Evolutionary conservation across 2,329 filamentous ascomycete species (phyloP), one percentile per base, ranked within the genome.

Genomic region (Chaetothyriales sp.): DNA sequence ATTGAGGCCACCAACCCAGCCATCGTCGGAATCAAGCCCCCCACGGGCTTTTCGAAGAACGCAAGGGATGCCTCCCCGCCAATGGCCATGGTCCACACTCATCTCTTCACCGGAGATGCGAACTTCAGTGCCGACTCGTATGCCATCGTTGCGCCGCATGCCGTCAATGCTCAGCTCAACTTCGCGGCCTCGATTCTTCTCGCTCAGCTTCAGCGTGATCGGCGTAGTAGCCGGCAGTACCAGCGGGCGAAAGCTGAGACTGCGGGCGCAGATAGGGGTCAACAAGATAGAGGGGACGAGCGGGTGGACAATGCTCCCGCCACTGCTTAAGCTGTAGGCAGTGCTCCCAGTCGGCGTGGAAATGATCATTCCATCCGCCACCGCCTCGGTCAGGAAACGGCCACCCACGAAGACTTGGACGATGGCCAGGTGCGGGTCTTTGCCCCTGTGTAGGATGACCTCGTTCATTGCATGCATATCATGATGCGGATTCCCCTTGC

Each of bases 1-100:
- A 63, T 95, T 98, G 63, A 98, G 68, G 0, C 92, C 90, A 1
- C 90, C 90, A 2, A 98, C 90, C 92, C 92, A 98, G 18, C 90
- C 87, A 66, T 96, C 90, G 61, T 95, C 87, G 20, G 74, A 72
- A 60, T 68, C 72, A 42, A 64, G 68, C 3, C 63, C 58, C 59
- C 75, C 71, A 59, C 73, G 60, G 59, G 69, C 57, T 46, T 75
- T 77, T 45, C 88, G 74, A 62, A 95, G 92, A 28, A 96, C 85
- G 64, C 88, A 94, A 2, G 92, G 92, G 12, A 96, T 89, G 9
- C 90, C 90, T 22, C 89, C 86, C 28, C 76, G 73, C 84, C 77
- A 78, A 25, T 72, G 72, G 52, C 68, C 64, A 25, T 64, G 60
- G 53, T 67, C 65, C 26, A 42, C 47, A 44, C 43, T 51, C 46